Evolutionary conservation across 177 flowering plant genomes (phyloP).

Genomic region (Tripterygium wilfordii): DNA sequence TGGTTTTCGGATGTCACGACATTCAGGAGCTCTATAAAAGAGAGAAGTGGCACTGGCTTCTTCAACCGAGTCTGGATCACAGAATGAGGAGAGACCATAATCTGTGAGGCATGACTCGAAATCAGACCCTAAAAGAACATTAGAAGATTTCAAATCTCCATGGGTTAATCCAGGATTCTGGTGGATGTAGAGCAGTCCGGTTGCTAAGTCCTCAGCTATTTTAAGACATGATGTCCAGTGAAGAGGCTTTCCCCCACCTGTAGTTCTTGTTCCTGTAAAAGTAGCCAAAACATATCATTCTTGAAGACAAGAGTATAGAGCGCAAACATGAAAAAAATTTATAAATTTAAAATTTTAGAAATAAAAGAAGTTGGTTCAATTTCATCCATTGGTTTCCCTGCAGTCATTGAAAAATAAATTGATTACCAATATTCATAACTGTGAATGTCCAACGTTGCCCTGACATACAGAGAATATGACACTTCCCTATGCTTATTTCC

Average conservation of each 20-base stretch:
- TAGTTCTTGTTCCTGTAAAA: conserved; percentile 64
- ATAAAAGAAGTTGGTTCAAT: too few species aligned
- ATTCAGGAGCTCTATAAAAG: conserved; percentile 88
- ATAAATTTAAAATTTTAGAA: too few species aligned
- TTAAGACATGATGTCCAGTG: conserved; percentile 98
- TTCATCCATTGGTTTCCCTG: too few species aligned
- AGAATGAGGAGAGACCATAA: conserved; percentile 60
- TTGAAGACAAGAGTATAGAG: too few species aligned
- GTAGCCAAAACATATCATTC: too few species aligned
- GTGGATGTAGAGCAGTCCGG: conserved; percentile 76
- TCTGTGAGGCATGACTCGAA: conserved; percentile 95
- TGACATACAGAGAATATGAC: too few species aligned
- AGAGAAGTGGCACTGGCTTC: conserved; percentile 66
- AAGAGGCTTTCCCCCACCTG: conserved; percentile 88
- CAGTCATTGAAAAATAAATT: too few species aligned
- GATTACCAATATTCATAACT: too few species aligned
- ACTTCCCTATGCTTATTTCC: too few species aligned
- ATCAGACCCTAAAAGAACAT: conserved; percentile 82
- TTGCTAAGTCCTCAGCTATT: conserved; percentile 88
- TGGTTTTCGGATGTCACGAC: conserved; percentile 36
- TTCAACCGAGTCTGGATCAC: conserved; percentile 55
- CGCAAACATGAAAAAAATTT: too few species aligned
- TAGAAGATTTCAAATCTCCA: conserved; percentile 91
- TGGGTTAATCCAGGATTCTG: conserved; percentile 68
- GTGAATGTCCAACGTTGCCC: too few species aligned